Conservation (phyloP, 164 flowering plant genomes). For the Piper betle region DNA sequence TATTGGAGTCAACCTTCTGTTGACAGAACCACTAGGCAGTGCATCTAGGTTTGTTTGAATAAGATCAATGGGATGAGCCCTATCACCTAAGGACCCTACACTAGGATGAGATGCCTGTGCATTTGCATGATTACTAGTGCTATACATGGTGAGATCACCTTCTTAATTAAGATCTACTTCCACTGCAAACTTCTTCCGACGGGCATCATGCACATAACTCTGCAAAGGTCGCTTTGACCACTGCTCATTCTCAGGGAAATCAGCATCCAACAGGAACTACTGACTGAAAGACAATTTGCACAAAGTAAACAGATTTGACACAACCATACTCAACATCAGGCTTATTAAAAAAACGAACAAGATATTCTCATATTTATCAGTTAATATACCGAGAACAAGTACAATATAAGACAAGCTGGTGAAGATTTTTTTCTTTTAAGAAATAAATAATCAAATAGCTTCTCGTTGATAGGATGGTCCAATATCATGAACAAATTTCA, state of each 20-base stretch:
- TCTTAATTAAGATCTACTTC: conserved; percentile 42
- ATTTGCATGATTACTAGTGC: conserved; percentile 9
- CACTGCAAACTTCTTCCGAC: conserved; percentile 25
- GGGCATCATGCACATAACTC: conserved; percentile 13
- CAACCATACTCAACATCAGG: no score
- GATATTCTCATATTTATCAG: no score
- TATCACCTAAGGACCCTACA: no score
- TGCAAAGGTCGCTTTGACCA: conserved; percentile 8
- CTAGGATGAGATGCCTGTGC: conserved; percentile 10
- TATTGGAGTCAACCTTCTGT: conserved; percentile 19
- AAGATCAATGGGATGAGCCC: conserved; percentile 1
- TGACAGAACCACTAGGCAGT: neutral
- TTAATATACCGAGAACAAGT: no score
- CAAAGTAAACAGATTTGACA: no score
- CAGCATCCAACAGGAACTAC: neutral
- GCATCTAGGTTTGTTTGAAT: neutral
- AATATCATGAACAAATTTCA: no score
- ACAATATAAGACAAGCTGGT: no score
- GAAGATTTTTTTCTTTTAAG: no score
- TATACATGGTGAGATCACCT: conserved; percentile 25
- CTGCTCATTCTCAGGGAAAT: conserved; percentile 9
- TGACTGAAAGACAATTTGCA: neutral
- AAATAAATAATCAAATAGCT: no score
- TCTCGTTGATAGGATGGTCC: no score
- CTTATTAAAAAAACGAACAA: no score